Evolutionary conservation across 164 flowering plant species (phyloP).

Genomic region (Vitis vinifera): ASM3070453v1 NC_081806.1:4320001-4320500

Average conservation of each 20-base stretch:
- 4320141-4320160: neutral
- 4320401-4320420: slow-evolving; percentile 61
- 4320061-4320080: no score
- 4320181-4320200: neutral
- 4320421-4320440: neutral
- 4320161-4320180: neutral
- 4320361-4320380: slow-evolving; percentile 95
- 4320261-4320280: slow-evolving; percentile 42
- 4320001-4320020: no score
- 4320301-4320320: slow-evolving; percentile 43
- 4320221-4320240: neutral
- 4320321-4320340: slow-evolving; percentile 35
- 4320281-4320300: slow-evolving; percentile 33
- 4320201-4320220: neutral
- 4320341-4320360: slow-evolving; percentile 81
- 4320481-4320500: neutral
- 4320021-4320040: no score
- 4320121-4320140: no score
- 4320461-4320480: neutral
- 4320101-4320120: no score
- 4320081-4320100: no score
- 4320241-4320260: slow-evolving; percentile 13
- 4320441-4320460: neutral
- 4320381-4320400: slow-evolving; percentile 91
- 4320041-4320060: no score